Base-by-base conservation (phyloP, 257 asterid genomes). In the Lithospermum erythrorhizon region DNA sequence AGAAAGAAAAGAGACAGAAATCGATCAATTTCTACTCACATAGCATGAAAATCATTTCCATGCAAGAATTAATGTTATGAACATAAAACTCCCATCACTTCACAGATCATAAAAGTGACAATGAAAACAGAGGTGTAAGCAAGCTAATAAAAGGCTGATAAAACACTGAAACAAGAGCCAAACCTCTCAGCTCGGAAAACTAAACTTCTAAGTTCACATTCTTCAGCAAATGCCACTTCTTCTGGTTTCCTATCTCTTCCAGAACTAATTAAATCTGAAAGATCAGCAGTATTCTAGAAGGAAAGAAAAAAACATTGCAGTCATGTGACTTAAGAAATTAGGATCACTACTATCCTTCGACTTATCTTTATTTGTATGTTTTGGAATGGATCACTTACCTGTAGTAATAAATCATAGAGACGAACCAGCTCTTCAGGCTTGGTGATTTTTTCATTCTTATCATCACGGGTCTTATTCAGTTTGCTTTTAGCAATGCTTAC, bases 351-450 rank as follows among this genome's bases (percentile, higher is more conserved):
- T 21, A 51, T 59, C 59, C 35, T 61, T 63, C n/a, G 23, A 70
- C 35, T 4, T 47, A 53, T 60, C 37, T 11, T 17, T 37, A 25
- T 15, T 23, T 20, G 47, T 30, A 7, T 61, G 59, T 53, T 53
- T 53, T 53, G 11, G 2, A 9, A 18, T 23, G 30, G 35, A 56
- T 23, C 21, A 65, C 65, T 68, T 64, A 81, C 99, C 89, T 84
- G 95, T 66, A 89, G 70, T 67, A 93, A 76, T 68, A 86, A 90
- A 83, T 86, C 95, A 75, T 80, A 93, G 56, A 93, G 74, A 57
- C 95, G 87, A 48, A 93, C 95, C 74, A 93, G 94, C 83, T 89
- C 97, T 75, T 89, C 99, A n/a, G 99, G 99, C 78, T 83, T 93
- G 24, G 96, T 81, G 58, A 81, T 81, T 70, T 78, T 93, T 64